Conservation (phyloP, 2,329 filamentous ascomycete species). For the Aspergillus chevalieri region DNA sequence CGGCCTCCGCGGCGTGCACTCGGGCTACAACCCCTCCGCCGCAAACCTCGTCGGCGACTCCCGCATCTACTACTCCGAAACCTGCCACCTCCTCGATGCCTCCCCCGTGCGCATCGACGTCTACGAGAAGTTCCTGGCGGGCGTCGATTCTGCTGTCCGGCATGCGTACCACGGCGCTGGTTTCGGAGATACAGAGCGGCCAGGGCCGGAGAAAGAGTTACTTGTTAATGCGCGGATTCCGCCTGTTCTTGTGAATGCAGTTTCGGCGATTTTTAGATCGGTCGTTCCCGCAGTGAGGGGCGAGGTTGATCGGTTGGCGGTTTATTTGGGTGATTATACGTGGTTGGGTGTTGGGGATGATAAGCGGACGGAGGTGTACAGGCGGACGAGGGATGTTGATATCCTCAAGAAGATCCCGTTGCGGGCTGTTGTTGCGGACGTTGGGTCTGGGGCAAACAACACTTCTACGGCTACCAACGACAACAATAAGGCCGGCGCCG, state of each 20-base stretch:
- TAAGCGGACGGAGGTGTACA: conserved; percentile 52
- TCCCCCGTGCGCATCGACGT: conserved; percentile 55
- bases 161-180: conserved; percentile 48
- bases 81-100: conserved; percentile 48
- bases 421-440: conserved; percentile 1
- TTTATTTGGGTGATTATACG: conserved; percentile 68
- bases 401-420: conserved; percentile 48
- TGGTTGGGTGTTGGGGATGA: conserved; percentile 63
- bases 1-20: conserved; percentile 54
- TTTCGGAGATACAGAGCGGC: conserved; percentile 41
- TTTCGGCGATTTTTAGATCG: conserved; percentile 44
- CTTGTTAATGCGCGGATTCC: conserved; percentile 49
- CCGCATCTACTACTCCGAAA: conserved; percentile 43
- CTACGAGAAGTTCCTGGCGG: conserved; percentile 58
- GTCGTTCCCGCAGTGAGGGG: conserved; percentile 52
- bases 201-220: conserved; percentile 48
- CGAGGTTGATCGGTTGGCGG: conserved; percentile 57
- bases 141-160: conserved; percentile 62
- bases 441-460: not conserved
- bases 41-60: conserved; percentile 34
- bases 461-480: conserved; percentile 1
- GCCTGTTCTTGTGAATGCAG: conserved; percentile 43
- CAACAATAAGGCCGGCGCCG: conserved; percentile 3
- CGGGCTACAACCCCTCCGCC: conserved; percentile 32
- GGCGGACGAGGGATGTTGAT: conserved; percentile 54